Evolutionary conservation across 495 filamentous ascomycete genomes (phyloP).

Genomic region (Aspergillus leporis): DNA sequence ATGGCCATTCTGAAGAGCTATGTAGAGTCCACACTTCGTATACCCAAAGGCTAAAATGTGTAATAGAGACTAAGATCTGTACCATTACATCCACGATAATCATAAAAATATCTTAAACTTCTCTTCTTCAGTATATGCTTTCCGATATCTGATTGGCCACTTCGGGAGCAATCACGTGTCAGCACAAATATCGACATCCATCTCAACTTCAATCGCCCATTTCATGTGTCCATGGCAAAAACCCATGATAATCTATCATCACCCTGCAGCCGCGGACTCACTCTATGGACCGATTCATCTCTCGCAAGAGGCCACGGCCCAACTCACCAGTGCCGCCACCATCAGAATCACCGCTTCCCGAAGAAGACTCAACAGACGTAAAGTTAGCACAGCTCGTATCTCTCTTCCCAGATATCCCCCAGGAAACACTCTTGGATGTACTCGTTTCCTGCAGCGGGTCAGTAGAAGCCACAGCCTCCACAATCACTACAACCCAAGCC

Average conservation of each 20-base stretch:
- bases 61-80: no score
- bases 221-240: background rate
- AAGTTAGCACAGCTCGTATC: conserved; percentile 84
- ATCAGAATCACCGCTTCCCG: conserved; percentile 14
- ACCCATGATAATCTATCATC: background rate
- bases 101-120: background rate
- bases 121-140: background rate
- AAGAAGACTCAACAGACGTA: conserved; percentile 80
- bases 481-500: conserved; percentile 38
- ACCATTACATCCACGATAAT: background rate
- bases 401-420: conserved; percentile 62
- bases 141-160: conserved; percentile 31
- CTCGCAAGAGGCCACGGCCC: conserved; percentile 49
- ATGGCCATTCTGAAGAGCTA: no score
- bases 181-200: conserved; percentile 13
- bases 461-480: conserved; percentile 60
- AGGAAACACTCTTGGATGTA: conserved; percentile 71
- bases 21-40: no score
- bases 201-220: background rate
- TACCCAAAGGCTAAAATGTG: no score
- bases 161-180: conserved; percentile 37
- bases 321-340: conserved; percentile 15
- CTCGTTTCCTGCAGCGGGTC: conserved; percentile 77
- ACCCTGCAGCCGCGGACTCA: background rate
- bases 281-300: conserved; percentile 59